Conservation (phyloP, 1,284 basidiomycete species). For the Rhodotorula glutinis region DNA sequence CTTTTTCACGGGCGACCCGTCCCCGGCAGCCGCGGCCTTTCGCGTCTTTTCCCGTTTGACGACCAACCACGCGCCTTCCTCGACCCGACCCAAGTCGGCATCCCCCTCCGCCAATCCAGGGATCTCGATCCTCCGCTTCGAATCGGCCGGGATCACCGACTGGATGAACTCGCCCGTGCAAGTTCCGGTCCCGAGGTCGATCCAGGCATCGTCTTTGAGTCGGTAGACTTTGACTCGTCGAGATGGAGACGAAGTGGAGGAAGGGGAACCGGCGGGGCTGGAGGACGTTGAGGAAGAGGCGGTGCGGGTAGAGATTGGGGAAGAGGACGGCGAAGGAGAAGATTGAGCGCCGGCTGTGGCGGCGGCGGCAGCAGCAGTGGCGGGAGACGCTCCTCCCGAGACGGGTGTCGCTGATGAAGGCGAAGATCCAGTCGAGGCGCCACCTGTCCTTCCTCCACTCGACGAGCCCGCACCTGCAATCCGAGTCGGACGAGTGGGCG, state of each 20-base stretch:
- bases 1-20: slow-evolving; percentile 4
- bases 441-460: neutral
- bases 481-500: too few relatives aligned
- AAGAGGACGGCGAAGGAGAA: slow-evolving; percentile 3
- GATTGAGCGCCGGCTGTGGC: neutral
- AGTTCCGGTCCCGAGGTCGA: slow-evolving; percentile 89
- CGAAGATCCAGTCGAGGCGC: neutral
- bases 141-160: neutral
- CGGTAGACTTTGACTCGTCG: slow-evolving; percentile 72
- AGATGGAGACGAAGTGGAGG: slow-evolving; percentile 10
- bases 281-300: neutral
- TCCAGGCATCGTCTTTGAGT: slow-evolving; percentile 80
- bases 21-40: neutral
- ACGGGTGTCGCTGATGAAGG: too few relatives aligned
- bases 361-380: too few relatives aligned
- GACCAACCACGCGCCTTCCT: slow-evolving; percentile 38
- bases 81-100: neutral
- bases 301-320: slow-evolving; percentile 11
- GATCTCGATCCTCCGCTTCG: neutral
- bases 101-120: neutral
- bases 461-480: neutral
- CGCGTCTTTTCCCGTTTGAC: slow-evolving; percentile 27
- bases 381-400: too few relatives aligned
- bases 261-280: slow-evolving; percentile 5
- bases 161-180: slow-evolving; percentile 71